Evolutionary conservation across 2,329 filamentous ascomycete species (phyloP), one percentile per base, ranked within the genome.

Genomic region (Dothidotthia symphoricarpi): DNA sequence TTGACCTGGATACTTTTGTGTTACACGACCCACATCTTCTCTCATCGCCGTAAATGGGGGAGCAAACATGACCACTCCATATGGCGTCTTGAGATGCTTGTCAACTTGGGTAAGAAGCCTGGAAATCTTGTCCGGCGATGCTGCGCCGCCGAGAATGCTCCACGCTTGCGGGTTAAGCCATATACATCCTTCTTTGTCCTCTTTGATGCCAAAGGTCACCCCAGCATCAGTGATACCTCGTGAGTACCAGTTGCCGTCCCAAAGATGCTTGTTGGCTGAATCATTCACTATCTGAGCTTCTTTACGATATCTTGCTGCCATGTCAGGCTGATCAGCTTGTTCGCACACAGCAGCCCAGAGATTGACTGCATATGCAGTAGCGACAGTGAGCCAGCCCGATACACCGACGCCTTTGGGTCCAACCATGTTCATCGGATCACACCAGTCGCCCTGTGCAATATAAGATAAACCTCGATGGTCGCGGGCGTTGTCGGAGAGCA

Each of bases 391-490:
- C 77, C 77, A 80, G 14, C 75, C 77, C 0, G 76, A 80, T 1
- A 80, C 76, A 16, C 77, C 77, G 36, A 71, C 69, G 26, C 76
- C 76, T 55, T 77, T 78, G 53, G 75, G 76, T 3, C 76, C 76
- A n/a, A 78, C 77, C 77, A 80, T 80, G 59, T 80, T 80, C 73
- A 80, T 77, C 3, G 76, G 77, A 43, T 80, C 77, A 47, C 77
- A 80, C 76, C 76, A 80, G 55, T 80, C 77, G 24, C 77, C 77
- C 56, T 79, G 76, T 0, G 75, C 75, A 46, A 80, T 78, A 61
- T 74, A 80, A 54, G 73, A 77, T 6, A 80, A 67, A 0, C 76
- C 76, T 3, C 75, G 72, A 15, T 69, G 55, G 45, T 80, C 77
- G 34, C 76, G 73, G 2, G 73, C 67, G 3, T 49, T 51, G 1